Evolutionary conservation across 1,139 yeast genomes (phyloP).

Genomic region (Zygoascus sp.): DNA sequence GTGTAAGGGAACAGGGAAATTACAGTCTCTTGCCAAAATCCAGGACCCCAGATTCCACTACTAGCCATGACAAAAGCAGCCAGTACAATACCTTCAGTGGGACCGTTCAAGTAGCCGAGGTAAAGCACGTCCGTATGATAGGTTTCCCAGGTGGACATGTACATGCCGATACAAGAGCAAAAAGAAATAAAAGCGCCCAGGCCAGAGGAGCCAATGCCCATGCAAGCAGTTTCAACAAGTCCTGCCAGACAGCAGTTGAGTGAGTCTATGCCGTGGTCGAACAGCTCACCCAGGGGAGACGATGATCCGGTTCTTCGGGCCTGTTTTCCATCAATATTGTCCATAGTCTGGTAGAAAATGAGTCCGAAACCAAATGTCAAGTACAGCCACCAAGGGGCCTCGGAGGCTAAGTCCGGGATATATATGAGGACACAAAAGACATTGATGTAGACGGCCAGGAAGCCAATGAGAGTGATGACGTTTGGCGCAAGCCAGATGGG

Average conservation of each 20-base stretch:
- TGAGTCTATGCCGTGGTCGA: slow-evolving; percentile 79
- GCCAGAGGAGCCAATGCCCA: slow-evolving; percentile 40
- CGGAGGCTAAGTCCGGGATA: slow-evolving; percentile 52
- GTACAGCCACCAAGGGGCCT: slow-evolving; percentile 65
- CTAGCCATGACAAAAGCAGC: slow-evolving; percentile 49
- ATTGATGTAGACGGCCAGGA: slow-evolving; percentile 54
- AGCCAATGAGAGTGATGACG: slow-evolving; percentile 63
- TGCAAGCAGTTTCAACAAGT: slow-evolving; percentile 37
- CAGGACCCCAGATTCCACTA: slow-evolving; percentile 58
- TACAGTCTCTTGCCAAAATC: slow-evolving; percentile 46
- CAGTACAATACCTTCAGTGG: slow-evolving; percentile 73
- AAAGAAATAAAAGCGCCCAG: slow-evolving; percentile 51
- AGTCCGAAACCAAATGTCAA: slow-evolving; percentile 63
- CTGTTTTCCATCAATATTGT: slow-evolving; percentile 80
- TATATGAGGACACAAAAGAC: slow-evolving; percentile 51
- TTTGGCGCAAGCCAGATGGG: slow-evolving; percentile 77
- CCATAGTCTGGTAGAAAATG: slow-evolving; percentile 77
- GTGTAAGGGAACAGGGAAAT: slow-evolving; percentile 21
- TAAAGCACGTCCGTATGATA: slow-evolving; percentile 68
- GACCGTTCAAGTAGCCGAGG: slow-evolving; percentile 68
- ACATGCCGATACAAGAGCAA: slow-evolving; percentile 65
- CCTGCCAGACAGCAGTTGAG: slow-evolving; percentile 52
- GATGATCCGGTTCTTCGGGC: slow-evolving; percentile 73
- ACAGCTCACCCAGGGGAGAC: slow-evolving; percentile 75
- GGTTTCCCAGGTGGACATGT: slow-evolving; percentile 76